Conservation (phyloP, 1,284 basidiomycete species). For the Cryptococcus sp. region DNA sequence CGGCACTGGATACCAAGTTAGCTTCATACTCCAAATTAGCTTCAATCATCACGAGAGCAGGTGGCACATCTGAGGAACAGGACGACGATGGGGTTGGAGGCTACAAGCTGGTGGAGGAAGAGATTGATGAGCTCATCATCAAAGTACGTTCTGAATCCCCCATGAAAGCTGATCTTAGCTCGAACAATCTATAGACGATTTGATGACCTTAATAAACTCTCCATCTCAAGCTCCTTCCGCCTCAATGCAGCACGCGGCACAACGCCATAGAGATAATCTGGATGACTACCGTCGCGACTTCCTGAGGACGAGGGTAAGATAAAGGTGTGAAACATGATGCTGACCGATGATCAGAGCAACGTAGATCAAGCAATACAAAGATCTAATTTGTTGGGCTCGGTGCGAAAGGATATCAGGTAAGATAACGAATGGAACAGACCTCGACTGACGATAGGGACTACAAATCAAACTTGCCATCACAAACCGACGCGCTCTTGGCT, state of each 20-base stretch:
- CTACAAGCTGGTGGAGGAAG: constrained; percentile 64
- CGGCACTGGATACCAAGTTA: constrained; percentile 82
- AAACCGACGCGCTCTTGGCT: constrained; percentile 78
- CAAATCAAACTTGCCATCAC: constrained; percentile 57
- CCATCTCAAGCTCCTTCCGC: constrained; percentile 70
- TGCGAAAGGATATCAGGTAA: constrained; percentile 91
- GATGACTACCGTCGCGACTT: constrained; percentile 83
- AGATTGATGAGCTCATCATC: constrained; percentile 79
- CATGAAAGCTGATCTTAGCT: constrained; percentile 53
- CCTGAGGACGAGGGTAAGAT: constrained; percentile 67
- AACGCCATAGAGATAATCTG: constrained; percentile 83
- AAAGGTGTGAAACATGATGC: neutral
- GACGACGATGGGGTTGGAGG: constrained; percentile 66
- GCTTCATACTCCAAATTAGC: constrained; percentile 83
- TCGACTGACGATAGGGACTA: constrained; percentile 53
- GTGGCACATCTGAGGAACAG: neutral
- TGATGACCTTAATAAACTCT: constrained; percentile 63
- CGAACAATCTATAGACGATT: constrained; percentile 72
- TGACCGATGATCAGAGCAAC: constrained; percentile 49
- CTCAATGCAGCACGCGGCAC: constrained; percentile 81
- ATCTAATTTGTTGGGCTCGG: constrained; percentile 81
- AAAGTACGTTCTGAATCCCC: constrained; percentile 57
- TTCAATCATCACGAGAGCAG: constrained; percentile 59
- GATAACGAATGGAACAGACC: constrained; percentile 33
- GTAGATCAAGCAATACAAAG: constrained; percentile 80